Percentiles rank a stretch among this genome's conserved stretches.
phyloP scores from a whole-genome alignment of 1,284 basidiomycete species.

The Wallemia ichthyophaga region DNA sequence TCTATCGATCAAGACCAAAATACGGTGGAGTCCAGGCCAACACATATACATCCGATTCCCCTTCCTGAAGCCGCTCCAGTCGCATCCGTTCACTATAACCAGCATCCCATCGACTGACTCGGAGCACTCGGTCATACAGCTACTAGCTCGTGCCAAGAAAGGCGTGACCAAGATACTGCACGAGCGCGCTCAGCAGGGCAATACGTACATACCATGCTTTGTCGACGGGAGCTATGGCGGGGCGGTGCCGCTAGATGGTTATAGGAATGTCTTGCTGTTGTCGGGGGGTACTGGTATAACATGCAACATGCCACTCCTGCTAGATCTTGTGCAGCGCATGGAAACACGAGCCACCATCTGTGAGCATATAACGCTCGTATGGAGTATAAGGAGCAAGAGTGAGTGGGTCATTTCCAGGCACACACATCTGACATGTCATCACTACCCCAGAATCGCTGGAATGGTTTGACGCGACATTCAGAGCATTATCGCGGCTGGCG shows the following conservation, averaged over 20 bases:
- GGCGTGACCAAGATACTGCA: not conserved
- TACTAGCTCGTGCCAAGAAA: not conserved
- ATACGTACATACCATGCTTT: not conserved
- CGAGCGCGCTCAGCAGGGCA: not conserved
- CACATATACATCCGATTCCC: slow-evolving; percentile 12
- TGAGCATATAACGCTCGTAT: not conserved
- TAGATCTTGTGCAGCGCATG: not conserved
- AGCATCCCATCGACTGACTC: slow-evolving; percentile 7
- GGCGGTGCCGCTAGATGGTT: not conserved
- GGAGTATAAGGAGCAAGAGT: not conserved
- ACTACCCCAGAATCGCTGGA: not conserved
- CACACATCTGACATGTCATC: not conserved
- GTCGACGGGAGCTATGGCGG: not conserved
- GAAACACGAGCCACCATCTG: not conserved
- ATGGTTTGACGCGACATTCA: not conserved
- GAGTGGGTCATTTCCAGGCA: not conserved
- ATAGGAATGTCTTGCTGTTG: not conserved
- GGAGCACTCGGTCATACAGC: not conserved
- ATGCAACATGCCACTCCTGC: not conserved
- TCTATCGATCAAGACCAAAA: slow-evolving; percentile 8
- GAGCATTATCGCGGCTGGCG: not conserved
- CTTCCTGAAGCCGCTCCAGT: slow-evolving; percentile 6
- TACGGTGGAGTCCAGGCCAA: slow-evolving; percentile 11
- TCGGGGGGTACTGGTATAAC: not conserved
- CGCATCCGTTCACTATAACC: slow-evolving; percentile 12